Base-by-base conservation (phyloP, 2,329 filamentous ascomycete species). In the Fusarium circinatum region DNA sequence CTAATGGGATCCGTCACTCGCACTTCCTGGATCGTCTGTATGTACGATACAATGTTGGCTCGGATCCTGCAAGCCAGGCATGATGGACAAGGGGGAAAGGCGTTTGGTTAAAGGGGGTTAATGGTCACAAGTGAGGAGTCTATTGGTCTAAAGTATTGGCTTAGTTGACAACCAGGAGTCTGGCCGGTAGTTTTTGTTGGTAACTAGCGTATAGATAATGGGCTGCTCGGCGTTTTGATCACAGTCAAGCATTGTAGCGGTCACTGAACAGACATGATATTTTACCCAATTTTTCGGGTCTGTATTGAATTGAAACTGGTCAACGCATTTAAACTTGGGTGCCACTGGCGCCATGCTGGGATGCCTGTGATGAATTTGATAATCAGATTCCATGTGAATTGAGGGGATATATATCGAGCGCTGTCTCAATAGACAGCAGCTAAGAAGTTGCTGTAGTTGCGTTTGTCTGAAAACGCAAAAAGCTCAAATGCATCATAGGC, bases 11-110 rank as follows among this genome's bases (percentile, higher is more conserved):
- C 78, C 91, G 93, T 61, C 96, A 98, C 81, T 91, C 90, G 24
- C 94, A 98, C 82, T 98, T 98, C 78, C 86, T 96, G 70, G 94
- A 98, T 79, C 90, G 92, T 69, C 83, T 98, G 41, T 94, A 92
- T 82, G 91, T 97, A 71, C 88, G 94, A 70, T 98, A 98, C 80
- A 80, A 81, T 36, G 74, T 83, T 44, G 78, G 82, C 38, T 58
- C 69, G 26, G 61, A 52, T 34, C 52, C 62, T 44, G 47, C 62
- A 28, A 44, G 44, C 8, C 41, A 49, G 36, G 26, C 34, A 30
- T 59, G 68, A 68, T 26, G 13, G 45, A 8, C 20, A 42, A 11
- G 5, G 15, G 17, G 9, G 9, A 48, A 47, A 38, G 67, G 61
- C 44, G 36, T 36, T 57, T 52, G 36, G 49, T 20, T 18, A 26